These are phyloP conservation scores for Didymella pomorum DNA, from an alignment of 2,329 filamentous ascomycete genomes.

Conservation along the genomic window DNA sequence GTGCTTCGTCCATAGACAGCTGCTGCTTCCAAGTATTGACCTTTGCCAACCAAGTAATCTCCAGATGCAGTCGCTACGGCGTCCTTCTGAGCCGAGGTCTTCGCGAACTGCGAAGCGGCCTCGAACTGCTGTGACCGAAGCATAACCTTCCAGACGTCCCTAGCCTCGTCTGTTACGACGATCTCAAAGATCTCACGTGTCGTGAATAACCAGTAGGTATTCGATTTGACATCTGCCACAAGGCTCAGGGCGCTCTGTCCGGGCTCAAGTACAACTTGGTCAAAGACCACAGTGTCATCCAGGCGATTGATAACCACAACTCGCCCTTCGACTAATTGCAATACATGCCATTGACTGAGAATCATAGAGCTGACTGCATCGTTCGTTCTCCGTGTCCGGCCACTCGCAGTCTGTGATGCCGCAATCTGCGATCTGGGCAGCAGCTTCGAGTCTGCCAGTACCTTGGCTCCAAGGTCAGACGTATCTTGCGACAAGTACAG, in stretches of 20 bases:
- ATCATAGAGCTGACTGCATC: conserved; percentile 82
- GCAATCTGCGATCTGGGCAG: conserved; percentile 77
- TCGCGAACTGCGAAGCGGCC: conserved; percentile 83
- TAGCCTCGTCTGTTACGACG: conserved; percentile 85
- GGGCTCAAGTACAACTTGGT: conserved; percentile 82
- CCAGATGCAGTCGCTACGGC: conserved; percentile 91
- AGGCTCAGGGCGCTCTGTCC: conserved; percentile 84
- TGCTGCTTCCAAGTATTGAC: conserved; percentile 85
- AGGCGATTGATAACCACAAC: conserved; percentile 87
- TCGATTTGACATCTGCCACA: conserved; percentile 89
- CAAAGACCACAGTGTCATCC: conserved; percentile 84
- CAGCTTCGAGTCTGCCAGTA: conserved; percentile 82
- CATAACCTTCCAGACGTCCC: conserved; percentile 96
- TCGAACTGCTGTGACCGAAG: conserved; percentile 87
- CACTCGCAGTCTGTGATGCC: conserved; percentile 69
- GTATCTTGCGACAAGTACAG: conserved; percentile 69
- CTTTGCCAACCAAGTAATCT: conserved; percentile 83
- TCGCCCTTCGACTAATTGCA: conserved; percentile 81
- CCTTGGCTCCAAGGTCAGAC: conserved; percentile 72
- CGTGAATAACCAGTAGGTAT: conserved; percentile 97
- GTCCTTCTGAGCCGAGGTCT: conserved; percentile 82
- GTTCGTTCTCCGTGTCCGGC: conserved; percentile 69
- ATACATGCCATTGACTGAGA: conserved; percentile 91
- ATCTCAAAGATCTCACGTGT: conserved; percentile 92
- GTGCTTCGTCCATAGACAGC: conserved; percentile 92